A percentile compares a stretch with the other conserved stretches of the same genome.
Conservation (phyloP, 2,329 filamentous ascomycete species). For the Fusarium subglutinans region DNA sequence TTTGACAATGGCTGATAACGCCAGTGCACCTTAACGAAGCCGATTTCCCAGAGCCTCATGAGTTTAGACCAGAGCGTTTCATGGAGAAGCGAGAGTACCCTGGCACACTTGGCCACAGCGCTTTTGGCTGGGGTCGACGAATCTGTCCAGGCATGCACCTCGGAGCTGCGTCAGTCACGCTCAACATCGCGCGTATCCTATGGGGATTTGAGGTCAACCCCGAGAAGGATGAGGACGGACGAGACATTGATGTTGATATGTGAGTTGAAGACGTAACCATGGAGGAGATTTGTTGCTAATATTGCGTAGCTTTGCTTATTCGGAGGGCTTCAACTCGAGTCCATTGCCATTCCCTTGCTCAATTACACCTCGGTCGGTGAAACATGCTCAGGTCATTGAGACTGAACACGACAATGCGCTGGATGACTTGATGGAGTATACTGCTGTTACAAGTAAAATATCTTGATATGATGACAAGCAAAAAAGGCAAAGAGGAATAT, state of each 20-base stretch:
- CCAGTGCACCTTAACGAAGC: constrained; percentile 53
- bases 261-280: constrained; percentile 27
- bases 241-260: constrained; percentile 52
- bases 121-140: constrained; percentile 54
- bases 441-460: constrained; percentile 29
- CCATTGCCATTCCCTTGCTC: constrained; percentile 54
- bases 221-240: constrained; percentile 42
- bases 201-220: constrained; percentile 61
- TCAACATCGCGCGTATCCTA: constrained; percentile 58
- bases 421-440: constrained; percentile 42
- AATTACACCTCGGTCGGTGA: constrained; percentile 48
- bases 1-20: accelerated
- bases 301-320: constrained; percentile 50
- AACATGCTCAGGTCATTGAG: constrained; percentile 46
- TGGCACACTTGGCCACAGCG: constrained; percentile 49
- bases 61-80: constrained; percentile 51
- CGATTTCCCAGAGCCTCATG: constrained; percentile 52
- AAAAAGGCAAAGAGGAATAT: neutral
- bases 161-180: constrained; percentile 58
- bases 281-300: neutral
- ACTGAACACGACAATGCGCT: constrained; percentile 43
- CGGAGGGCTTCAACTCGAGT: constrained; percentile 55
- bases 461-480: constrained; percentile 6
- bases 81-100: constrained; percentile 49
- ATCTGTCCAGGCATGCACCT: constrained; percentile 59